These are phyloP conservation scores for Ascochyta fabae DNA, from an alignment of 2,329 filamentous ascomycete genomes.

Conservation along the genomic window DNA sequence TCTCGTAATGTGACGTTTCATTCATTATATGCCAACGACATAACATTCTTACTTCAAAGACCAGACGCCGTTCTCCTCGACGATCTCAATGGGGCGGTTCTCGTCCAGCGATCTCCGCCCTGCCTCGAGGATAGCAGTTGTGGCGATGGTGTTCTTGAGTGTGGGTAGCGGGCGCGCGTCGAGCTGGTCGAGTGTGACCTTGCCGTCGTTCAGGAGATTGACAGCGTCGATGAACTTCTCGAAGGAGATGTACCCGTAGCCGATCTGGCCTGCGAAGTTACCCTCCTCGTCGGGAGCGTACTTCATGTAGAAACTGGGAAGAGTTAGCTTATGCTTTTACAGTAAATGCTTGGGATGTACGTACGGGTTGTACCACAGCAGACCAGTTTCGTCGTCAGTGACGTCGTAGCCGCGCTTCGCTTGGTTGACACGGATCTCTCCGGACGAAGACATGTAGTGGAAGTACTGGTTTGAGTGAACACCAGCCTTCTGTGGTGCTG, in stretches of 20 bases:
- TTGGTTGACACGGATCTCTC: slow-evolving; percentile 89
- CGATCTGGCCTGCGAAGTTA: slow-evolving; percentile 88
- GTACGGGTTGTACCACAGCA: slow-evolving; percentile 87
- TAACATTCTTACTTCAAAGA: slow-evolving; percentile 60
- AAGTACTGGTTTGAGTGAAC: slow-evolving; percentile 99
- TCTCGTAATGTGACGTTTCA: neutral
- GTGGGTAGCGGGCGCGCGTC: slow-evolving; percentile 84
- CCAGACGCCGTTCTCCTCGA: slow-evolving; percentile 70
- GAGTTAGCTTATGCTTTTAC: slow-evolving; percentile 13
- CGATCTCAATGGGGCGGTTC: slow-evolving; percentile 76
- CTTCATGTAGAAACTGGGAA: slow-evolving; percentile 79
- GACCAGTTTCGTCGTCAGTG: slow-evolving; percentile 74
- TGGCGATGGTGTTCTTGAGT: slow-evolving; percentile 85
- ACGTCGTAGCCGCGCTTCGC: slow-evolving; percentile 95
- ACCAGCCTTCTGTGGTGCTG: slow-evolving; percentile 86
- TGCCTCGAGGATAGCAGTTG: slow-evolving; percentile 89
- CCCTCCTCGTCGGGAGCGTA: slow-evolving; percentile 94
- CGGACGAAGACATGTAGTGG: slow-evolving; percentile 85
- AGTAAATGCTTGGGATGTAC: slow-evolving; percentile 29
- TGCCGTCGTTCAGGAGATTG: slow-evolving; percentile 76
- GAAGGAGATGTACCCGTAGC: slow-evolving; percentile 92
- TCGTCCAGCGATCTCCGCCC: slow-evolving; percentile 86
- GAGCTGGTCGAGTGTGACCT: slow-evolving; percentile 74
- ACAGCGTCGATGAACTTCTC: slow-evolving; percentile 96
- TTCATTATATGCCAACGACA: slow-evolving; percentile 3